Conservation (phyloP, 2,329 filamentous ascomycete genomes). For the Phyllosticta capitalensis region DNA sequence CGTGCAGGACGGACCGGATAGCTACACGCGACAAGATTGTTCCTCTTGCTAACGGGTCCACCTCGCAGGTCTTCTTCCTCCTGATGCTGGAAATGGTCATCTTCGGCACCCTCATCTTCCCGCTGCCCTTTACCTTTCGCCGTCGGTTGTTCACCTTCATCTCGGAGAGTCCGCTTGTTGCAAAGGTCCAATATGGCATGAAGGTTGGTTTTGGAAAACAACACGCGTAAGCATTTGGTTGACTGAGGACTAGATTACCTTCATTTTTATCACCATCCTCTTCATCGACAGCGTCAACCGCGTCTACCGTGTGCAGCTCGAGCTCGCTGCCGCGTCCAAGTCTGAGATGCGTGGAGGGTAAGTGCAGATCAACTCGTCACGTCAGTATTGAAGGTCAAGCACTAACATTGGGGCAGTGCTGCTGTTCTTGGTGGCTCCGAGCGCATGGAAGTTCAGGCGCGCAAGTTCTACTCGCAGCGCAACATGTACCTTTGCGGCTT, state of each 20-base stretch:
- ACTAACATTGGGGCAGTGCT: constrained; percentile 35
- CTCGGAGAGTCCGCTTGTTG: constrained; percentile 74
- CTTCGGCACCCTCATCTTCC: constrained; percentile 72
- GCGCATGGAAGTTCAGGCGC: constrained; percentile 95
- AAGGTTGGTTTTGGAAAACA: constrained; percentile 47
- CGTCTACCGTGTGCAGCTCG: constrained; percentile 91
- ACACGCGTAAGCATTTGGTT: neutral
- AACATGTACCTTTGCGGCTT: constrained; percentile 99
- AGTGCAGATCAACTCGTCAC: constrained; percentile 18
- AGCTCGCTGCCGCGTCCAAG: constrained; percentile 66
- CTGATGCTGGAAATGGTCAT: constrained; percentile 75
- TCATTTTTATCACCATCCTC: constrained; percentile 96
- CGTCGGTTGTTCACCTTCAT: constrained; percentile 93
- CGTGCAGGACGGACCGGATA: neutral
- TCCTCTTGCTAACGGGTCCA: neutral
- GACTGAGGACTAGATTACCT: constrained; percentile 59
- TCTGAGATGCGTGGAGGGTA: constrained; percentile 44
- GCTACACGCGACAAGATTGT: neutral
- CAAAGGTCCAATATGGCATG: constrained; percentile 92
- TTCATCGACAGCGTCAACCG: constrained; percentile 95
- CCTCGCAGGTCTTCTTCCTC: constrained; percentile 64
- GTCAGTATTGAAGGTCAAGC: neutral
- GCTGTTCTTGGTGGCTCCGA: constrained; percentile 74
- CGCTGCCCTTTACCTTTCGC: constrained; percentile 78
- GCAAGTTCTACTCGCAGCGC: constrained; percentile 99